Evolutionary conservation across 2,329 filamentous ascomycete genomes (phyloP).

Genomic region (Escovopsis sp.): DNA sequence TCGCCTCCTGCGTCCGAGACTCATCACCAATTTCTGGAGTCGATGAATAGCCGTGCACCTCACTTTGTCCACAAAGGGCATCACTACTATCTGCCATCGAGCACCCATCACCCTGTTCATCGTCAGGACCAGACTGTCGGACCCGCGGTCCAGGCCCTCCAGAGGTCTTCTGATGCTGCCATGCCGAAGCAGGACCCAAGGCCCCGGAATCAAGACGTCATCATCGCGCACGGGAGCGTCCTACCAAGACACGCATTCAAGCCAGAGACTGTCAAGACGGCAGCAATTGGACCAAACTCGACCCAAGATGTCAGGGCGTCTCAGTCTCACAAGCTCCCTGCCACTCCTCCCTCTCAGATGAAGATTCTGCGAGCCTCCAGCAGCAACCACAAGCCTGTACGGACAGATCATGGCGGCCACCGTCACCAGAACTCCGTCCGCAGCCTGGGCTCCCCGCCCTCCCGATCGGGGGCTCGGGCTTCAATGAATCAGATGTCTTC

Average conservation of each 20-base stretch:
- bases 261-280: neutral
- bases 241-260: neutral
- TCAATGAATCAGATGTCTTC: too few relatives aligned
- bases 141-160: slow-evolving; percentile 11
- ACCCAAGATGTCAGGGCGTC: too few relatives aligned
- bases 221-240: slow-evolving; percentile 10
- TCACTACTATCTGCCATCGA: slow-evolving; percentile 13
- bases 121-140: neutral
- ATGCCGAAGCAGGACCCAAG: neutral
- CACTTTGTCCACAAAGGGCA: slow-evolving; percentile 6
- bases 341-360: too few relatives aligned
- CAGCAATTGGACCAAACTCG: neutral
- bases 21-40: slow-evolving; percentile 2
- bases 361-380: too few relatives aligned
- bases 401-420: too few relatives aligned
- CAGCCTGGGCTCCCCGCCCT: too few relatives aligned
- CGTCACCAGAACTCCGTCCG: too few relatives aligned
- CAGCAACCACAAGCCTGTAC: too few relatives aligned
- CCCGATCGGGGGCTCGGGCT: too few relatives aligned
- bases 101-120: neutral
- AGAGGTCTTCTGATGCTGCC: slow-evolving; percentile 15
- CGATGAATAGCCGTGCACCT: slow-evolving; percentile 3
- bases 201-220: neutral
- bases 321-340: too few relatives aligned
- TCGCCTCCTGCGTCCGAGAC: slow-evolving; percentile 10